Evolutionary conservation across 1,284 basidiomycete genomes (phyloP), one percentile per base, ranked within the genome.

Genomic region (Boletus semigastroideus): DNA sequence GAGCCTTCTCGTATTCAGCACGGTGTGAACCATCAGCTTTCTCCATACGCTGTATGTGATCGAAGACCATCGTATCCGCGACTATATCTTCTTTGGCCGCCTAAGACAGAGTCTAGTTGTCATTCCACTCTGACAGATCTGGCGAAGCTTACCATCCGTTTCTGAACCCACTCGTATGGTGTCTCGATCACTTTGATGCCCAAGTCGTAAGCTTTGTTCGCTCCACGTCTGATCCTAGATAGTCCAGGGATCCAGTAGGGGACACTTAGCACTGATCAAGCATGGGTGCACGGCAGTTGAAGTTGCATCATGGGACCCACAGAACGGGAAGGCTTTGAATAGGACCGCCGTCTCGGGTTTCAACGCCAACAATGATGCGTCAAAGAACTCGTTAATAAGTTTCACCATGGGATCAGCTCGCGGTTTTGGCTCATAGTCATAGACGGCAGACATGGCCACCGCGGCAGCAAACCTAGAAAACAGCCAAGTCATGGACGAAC

Each of bases 181-280:
- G 12, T 42, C 14, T 65, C 60, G 0, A 56, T 16, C 37, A 47
- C 40, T 17, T 51, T 49, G 2, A 3, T 7, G 1, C 34, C 28
- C 17, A 46, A 42, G 5, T 17, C 30, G 2, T 19, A 34, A 0
- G 53, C 42, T 14, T 38, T 27, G 9, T 28, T 46, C 5, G 59
- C 43, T 4, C 45, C 44, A 9, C 31, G 48, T 46, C 25, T 46
- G 25, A 46, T 8, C 6, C 25, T 4, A 9, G 44, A 46, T 14
- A 31, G 14, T 12, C 14, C 46, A 13, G 59, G 59, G 9, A 60
- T 16, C 60, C 60, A 61, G 7, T 51, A 37, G 5, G 60, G 61
- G 0, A 63, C 30, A 10, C 33, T 20, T 13, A 59, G 14, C n/a
- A 63, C 60, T 58, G 5, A 3, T 22, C 5, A 22, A 22, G 22